Percentiles rank a stretch among this genome's conserved stretches.
Evolutionary conservation across 768 basidiomycete genomes (phyloP).

Genomic region (Pulveroboletus sp.): DNA sequence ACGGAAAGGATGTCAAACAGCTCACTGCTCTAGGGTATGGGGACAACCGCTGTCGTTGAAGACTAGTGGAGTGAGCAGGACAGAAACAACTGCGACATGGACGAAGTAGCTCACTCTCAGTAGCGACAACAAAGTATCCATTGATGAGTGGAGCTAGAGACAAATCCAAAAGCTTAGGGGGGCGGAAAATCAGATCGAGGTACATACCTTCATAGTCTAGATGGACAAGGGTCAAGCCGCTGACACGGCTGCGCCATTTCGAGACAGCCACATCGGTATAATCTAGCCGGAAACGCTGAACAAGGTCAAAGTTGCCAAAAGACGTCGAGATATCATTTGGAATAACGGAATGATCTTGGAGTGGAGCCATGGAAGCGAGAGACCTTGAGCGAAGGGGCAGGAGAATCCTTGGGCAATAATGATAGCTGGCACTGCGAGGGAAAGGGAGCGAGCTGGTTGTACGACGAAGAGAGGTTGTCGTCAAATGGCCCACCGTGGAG

Average conservation of each 20-base stretch:
- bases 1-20: constrained; percentile 5
- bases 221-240: constrained; percentile 87
- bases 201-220: constrained; percentile 79
- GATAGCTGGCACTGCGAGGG: not conserved
- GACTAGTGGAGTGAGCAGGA: constrained; percentile 43
- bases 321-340: constrained; percentile 24
- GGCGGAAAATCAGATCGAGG: not conserved
- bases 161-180: constrained; percentile 11
- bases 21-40: constrained; percentile 93
- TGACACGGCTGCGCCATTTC: constrained; percentile 83
- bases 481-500: constrained; percentile 17
- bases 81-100: not conserved
- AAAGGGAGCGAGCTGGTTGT: not conserved
- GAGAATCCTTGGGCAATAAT: not conserved
- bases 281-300: constrained; percentile 70
- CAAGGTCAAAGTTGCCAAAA: constrained; percentile 79
- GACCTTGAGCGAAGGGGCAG: constrained; percentile 5
- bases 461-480: constrained; percentile 15
- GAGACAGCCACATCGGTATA: constrained; percentile 76
- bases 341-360: constrained; percentile 17
- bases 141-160: constrained; percentile 76
- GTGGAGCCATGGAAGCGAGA: constrained; percentile 28
- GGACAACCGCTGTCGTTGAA: constrained; percentile 95
- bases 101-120: constrained; percentile 63
- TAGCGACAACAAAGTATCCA: constrained; percentile 85